These are phyloP conservation scores for Rhinocladiella mackenziei DNA, from an alignment of 2,329 filamentous ascomycete species.

Conservation along the genomic window DNA sequence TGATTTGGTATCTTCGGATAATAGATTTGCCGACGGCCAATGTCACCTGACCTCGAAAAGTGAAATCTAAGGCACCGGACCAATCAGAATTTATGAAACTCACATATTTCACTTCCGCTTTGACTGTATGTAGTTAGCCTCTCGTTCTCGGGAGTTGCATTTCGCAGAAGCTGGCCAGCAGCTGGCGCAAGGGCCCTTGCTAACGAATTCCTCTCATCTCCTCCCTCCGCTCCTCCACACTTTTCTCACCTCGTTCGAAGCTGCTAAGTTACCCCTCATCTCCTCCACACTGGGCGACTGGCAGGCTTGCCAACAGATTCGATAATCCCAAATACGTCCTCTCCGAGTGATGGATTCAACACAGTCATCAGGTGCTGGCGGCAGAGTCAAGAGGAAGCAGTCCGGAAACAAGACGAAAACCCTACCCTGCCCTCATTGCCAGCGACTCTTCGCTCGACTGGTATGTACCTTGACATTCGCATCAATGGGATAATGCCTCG, in stretches of 20 bases:
- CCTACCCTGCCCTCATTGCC: conserved; percentile 47
- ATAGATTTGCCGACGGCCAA: too few relatives aligned
- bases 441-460: conserved; percentile 46
- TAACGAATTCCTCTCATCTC: too few relatives aligned
- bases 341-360: conserved; percentile 20
- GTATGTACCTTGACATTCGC: conserved; percentile 12
- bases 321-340: neutral
- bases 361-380: conserved; percentile 17
- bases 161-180: too few relatives aligned
- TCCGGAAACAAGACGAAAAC: conserved; percentile 42
- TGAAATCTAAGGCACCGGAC: too few relatives aligned
- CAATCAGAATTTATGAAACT: too few relatives aligned
- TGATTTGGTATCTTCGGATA: too few relatives aligned
- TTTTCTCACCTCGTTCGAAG: neutral
- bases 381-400: conserved; percentile 28
- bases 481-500: conserved; percentile 8
- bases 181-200: too few relatives aligned
- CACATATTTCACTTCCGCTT: too few relatives aligned
- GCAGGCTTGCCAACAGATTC: conserved; percentile 7
- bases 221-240: conserved; percentile 4
- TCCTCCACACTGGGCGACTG: conserved; percentile 15
- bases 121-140: too few relatives aligned
- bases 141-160: too few relatives aligned
- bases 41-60: too few relatives aligned
- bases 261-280: conserved; percentile 12